A percentile compares a stretch with the other conserved stretches of the same genome.
Evolutionary conservation across 306 rosid species (phyloP).

Genomic region (Abrus precatorius): DNA sequence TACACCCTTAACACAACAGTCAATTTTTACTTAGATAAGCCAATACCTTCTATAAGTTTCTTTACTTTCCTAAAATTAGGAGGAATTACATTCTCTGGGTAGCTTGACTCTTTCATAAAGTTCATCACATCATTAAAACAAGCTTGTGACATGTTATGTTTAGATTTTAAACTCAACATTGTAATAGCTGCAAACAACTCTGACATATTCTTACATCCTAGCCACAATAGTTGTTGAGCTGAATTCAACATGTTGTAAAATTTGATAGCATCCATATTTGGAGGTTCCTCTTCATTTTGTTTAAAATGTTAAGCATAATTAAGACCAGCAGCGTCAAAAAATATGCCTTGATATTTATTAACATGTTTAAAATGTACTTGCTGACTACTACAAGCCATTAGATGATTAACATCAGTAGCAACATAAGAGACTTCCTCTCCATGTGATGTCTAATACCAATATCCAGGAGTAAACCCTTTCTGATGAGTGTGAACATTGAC

Average conservation of each 20-base stretch:
- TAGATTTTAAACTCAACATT: constrained; percentile 25
- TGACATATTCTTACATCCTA: not conserved
- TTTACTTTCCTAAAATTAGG: not conserved
- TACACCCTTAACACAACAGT: not conserved
- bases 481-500: no score
- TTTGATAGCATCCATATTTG: no score
- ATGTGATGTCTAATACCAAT: no score
- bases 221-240: not conserved
- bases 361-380: not conserved
- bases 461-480: no score
- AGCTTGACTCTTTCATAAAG: not conserved
- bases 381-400: no score
- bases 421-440: no score
- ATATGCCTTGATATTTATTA: no score
- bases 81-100: not conserved
- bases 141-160: constrained; percentile 12
- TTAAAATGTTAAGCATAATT: no score
- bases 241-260: not conserved
- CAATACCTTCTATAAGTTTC: not conserved
- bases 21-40: not conserved
- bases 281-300: no score
- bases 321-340: no score
- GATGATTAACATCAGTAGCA: no score
- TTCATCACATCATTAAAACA: constrained; percentile 10
- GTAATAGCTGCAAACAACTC: not conserved